Base-by-base conservation (phyloP, 176 grass and related monocot species). In the Musa troglodytarum region DNA sequence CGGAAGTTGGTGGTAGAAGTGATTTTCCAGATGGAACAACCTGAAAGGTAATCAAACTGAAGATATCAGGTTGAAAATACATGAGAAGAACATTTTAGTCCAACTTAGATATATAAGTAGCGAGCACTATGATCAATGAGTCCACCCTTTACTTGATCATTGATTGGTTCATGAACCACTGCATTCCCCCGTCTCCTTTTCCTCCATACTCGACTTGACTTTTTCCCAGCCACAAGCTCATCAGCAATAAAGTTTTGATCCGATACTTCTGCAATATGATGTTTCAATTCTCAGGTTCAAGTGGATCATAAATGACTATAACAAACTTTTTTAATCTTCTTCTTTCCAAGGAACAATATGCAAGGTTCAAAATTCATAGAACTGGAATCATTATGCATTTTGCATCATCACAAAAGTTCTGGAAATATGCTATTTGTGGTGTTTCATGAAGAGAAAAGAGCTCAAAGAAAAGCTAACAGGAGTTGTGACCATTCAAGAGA, bases 191-290 rank as follows among this genome's bases (percentile, higher is more conserved):
- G 71, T 77, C 74, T 82, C 62, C 75, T 92, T 82, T 72, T 85
- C 77, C 85, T 90, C 76, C 64, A 73, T 63, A 69, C 19, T 83
- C 49, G 72, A 74, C 79, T 79, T 65, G 83, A 85, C 78, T 81
- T 85, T 66, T 75, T 77, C 57, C 57, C 73, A 51, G 79, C 67
- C 82, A 87, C 87, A 6, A 57, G 74, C 75, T 85, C 83, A 13
- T 85, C 81, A 12, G 90, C 85, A 62, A 71, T 62, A 69, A 97
- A 97, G 81, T 97, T 97, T 82, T 97, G 93, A 87, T 85, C 93
- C 54, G 87, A 97, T 10, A 92, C 87, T 83, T 97, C 93, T 97
- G 87, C 2, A 76, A 50, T 76, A 80, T 88, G 73, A 79, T 73
- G 6, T 19, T 71, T 51, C 17, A 52, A 9, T 43, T 71, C 51